Base-by-base conservation (phyloP, 148 eudicot species). In the Rhododendron ovatum region DNA sequence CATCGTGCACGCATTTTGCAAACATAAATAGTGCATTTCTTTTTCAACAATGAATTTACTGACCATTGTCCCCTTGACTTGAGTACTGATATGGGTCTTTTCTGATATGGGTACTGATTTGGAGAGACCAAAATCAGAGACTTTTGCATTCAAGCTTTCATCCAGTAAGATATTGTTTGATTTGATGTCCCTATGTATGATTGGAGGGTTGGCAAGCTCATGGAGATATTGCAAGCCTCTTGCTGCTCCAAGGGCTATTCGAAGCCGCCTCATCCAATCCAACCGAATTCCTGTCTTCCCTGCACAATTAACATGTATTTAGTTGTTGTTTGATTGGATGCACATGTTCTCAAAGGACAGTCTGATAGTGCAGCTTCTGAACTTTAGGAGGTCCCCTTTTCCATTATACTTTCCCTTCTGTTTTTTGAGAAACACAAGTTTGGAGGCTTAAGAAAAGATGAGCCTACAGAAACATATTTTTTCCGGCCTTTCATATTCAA, bases 1-100 rank as follows among this genome's bases (percentile, higher is more conserved):
- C n/a, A n/a, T n/a, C n/a, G n/a, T 26, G 33, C 33, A 7, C 22
- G 12, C 28, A 7, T 51, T 67, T 67, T 67, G n/a, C 5, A 67
- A 8, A 8, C 18, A 71, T 28, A 69, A 30, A 26, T 12, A 30
- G 30, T 14, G 76, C 30, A 20, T 30, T 71, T 3, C 35, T 9
- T 69, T 26, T 69, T 26, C 35, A 26, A 28, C 75, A 69, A 26
- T 69, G 37, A 28, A 69, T 22, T 8, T 26, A 80, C 85, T 81
- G 20, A 88, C 89, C 89, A 85, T 55, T 39, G 89, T 88, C 35
- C 89, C 89, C 83, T 88, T 88, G 33, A 88, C 89, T 84, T 88
- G 89, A 81, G 89, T 88, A 41, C 87, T 84, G 61, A 85, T 50
- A 85, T 88, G 89, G 59, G 76, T 51, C 53, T 41, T 48, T 18